Conservation (phyloP, 768 basidiomycete species). For the Saitozyma sp. region DNA sequence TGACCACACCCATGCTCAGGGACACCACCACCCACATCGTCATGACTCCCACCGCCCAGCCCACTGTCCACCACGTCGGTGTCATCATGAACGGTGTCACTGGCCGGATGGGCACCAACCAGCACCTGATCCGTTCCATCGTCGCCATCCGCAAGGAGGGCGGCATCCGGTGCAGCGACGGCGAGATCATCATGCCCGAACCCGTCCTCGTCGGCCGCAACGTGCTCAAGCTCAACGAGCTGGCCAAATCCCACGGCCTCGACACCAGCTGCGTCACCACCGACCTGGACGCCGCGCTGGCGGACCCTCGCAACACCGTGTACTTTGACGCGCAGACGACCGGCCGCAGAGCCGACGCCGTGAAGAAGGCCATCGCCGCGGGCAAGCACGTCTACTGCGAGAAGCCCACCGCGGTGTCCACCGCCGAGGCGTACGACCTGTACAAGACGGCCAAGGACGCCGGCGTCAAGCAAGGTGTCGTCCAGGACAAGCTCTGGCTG, state of each 20-base stretch:
- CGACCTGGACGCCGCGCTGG: slow-evolving; percentile 19
- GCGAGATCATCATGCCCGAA: slow-evolving; percentile 25
- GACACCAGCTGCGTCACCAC: slow-evolving; percentile 8
- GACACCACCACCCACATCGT: background rate
- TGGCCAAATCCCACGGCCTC: slow-evolving; percentile 15
- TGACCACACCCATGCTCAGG: background rate
- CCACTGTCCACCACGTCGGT: slow-evolving; percentile 12
- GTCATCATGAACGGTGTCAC: slow-evolving; percentile 32
- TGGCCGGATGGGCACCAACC: slow-evolving; percentile 30
- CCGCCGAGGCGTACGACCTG: slow-evolving; percentile 24
- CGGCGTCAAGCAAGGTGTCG: slow-evolving; percentile 27
- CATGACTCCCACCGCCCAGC: slow-evolving; percentile 6
- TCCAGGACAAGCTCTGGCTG: slow-evolving; percentile 29
- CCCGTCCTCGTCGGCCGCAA: slow-evolving; percentile 27
- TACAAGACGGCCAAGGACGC: slow-evolving; percentile 19
- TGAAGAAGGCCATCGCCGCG: slow-evolving; percentile 25
- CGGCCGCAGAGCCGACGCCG: slow-evolving; percentile 20
- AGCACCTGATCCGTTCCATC: slow-evolving; percentile 31
- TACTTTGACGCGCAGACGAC: slow-evolving; percentile 32
- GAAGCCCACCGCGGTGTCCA: slow-evolving; percentile 21
- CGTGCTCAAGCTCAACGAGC: slow-evolving; percentile 14
- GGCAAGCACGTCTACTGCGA: slow-evolving; percentile 31
- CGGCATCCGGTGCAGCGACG: slow-evolving; percentile 20
- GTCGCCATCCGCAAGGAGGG: slow-evolving; percentile 25
- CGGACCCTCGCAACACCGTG: slow-evolving; percentile 12